A percentile compares a stretch with the other conserved stretches of the same genome.
Conservation (phyloP, 257 asterid genomes). For the Solanum boliviense region DNA sequence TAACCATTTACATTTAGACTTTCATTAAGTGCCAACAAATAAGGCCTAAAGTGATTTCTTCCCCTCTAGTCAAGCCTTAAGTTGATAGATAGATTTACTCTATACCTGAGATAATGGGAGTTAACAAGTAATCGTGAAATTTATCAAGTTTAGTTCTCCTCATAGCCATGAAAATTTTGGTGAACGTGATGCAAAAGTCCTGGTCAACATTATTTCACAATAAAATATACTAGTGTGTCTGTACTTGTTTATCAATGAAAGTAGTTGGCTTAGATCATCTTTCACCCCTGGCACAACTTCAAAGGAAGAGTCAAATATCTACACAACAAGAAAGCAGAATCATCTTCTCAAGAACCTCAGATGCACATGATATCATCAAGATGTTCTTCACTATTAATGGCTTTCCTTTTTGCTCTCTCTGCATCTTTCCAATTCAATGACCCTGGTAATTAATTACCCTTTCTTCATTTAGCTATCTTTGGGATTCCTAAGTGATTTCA, state of each 20-base stretch:
- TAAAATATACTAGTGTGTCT: not conserved
- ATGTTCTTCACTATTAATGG: conserved; percentile 18
- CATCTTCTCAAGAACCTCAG: not conserved
- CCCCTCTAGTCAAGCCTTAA: not conserved
- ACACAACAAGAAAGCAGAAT: not conserved
- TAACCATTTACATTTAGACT: not conserved
- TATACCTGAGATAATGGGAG: not conserved
- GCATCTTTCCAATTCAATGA: conserved; percentile 28
- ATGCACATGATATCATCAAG: not conserved
- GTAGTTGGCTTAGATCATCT: not conserved
- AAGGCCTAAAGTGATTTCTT: not conserved
- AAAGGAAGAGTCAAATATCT: not conserved
- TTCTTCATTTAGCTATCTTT: not conserved
- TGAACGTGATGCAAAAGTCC: not conserved
- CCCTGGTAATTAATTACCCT: conserved; percentile 5
- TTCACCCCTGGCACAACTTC: not conserved
- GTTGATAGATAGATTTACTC: not conserved
- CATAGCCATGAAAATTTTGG: not conserved
- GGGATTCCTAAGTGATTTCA: not conserved
- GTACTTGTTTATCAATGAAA: not conserved
- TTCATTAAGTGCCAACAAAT: not conserved
- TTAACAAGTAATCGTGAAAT: not conserved
- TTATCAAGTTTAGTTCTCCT: not conserved
- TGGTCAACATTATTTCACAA: not conserved
- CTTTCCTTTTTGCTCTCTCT: conserved; percentile 25